Conservation (phyloP, 2,329 filamentous ascomycete species). For the Verticillium longisporum region DNA sequence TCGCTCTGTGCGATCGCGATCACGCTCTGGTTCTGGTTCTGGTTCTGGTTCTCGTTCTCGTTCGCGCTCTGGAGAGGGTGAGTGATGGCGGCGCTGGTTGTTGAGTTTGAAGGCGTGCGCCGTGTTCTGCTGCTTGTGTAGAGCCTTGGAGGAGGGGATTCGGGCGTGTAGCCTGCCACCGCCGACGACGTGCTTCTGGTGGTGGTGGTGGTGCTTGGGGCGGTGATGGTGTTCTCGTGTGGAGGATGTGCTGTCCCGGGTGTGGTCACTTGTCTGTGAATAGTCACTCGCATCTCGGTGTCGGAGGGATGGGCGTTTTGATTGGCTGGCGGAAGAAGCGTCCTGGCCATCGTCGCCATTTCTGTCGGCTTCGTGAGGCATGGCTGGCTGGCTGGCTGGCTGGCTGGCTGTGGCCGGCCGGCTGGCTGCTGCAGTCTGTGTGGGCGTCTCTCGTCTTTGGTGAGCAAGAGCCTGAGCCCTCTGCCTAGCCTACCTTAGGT, state of each 20-base stretch:
- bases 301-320: constrained; percentile 40
- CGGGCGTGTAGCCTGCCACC: constrained; percentile 42
- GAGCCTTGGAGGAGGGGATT: constrained; percentile 43
- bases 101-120: constrained; percentile 28
- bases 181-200: constrained; percentile 36
- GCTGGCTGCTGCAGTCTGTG: background rate
- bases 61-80: constrained; percentile 31
- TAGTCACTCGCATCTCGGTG: constrained; percentile 24
- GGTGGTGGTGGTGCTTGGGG: constrained; percentile 22
- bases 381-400: no score
- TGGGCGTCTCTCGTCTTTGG: background rate
- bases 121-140: constrained; percentile 34
- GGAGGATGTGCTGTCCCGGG: constrained; percentile 14
- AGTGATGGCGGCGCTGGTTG: constrained; percentile 31
- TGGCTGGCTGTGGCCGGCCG: background rate
- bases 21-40: background rate
- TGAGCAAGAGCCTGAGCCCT: background rate
- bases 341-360: constrained; percentile 38
- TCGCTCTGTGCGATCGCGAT: constrained; percentile 1
- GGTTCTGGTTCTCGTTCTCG: background rate
- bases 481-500: no score
- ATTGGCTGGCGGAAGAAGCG: constrained; percentile 44
- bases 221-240: constrained; percentile 14
- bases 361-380: constrained; percentile 21
- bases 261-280: constrained; percentile 25